Base-by-base conservation (phyloP, 306 rosid species). In the Boehmeria nivea region DNA sequence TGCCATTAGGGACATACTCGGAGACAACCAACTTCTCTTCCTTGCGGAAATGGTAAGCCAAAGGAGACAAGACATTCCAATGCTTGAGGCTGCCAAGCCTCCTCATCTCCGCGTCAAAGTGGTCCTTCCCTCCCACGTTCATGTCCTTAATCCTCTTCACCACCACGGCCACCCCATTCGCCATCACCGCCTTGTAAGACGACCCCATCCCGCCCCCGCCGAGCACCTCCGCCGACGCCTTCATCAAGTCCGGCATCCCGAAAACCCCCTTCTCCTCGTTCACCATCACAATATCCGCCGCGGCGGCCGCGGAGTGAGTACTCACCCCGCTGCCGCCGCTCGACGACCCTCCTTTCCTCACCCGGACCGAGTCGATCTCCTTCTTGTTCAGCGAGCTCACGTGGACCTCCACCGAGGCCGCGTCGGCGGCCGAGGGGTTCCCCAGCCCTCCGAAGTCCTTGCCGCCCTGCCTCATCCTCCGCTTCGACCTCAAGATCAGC, bases 111-210 rank as follows among this genome's bases (percentile, higher is more conserved):
- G 70, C 77, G 43, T 82, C 86, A 64, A 83, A 90, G 6, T 26
- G 84, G 10, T 86, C 86, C 80, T 62, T 83, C 7, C 69, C 84
- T 43, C 80, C 54, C 8, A 69, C 67, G 70, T 74, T 90, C 83
- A 86, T 73, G 44, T 82, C 95, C 48, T 74, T 76, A 16, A 77
- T 78, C 70, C 97, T 81, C 69, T 90, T 90, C 57, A 83, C 97
- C 26, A 81, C 95, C 54, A 90, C 95, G 3, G 94, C 76, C 10
- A 82, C 63, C 23, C 95, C 95, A 68, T 86, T 84, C 12, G 71
- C 68, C 86, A 90, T 72, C 14, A 83, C 77, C 11, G 94, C 95
- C 70, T 83, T 90, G 60, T 90, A 90, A 27, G 94, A 78, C 1
- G 90, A 90, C 16, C 94, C 90, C 49, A 76, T 59, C 16, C 77